Evolutionary conservation across 202 grass and related monocot genomes (phyloP).

Genomic region (Elaeis oleifera): DNA sequence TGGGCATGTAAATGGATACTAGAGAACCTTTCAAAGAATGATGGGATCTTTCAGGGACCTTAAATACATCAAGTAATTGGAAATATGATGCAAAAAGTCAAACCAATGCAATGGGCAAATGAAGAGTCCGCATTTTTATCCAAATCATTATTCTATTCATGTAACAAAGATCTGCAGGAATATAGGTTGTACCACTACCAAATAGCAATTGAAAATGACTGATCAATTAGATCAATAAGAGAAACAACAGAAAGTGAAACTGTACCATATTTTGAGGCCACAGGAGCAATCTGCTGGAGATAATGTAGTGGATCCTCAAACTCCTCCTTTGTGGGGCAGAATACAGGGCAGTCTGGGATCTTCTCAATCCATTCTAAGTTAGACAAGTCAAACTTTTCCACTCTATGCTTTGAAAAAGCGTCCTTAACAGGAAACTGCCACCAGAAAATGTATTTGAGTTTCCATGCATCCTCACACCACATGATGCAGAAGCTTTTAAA

Average conservation of each 20-base stretch:
- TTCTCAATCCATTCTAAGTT: slow-evolving; percentile 55
- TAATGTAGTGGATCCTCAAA: slow-evolving; percentile 64
- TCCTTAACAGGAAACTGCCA: slow-evolving; percentile 30
- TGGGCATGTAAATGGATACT: too few species aligned
- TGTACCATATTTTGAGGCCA: slow-evolving; percentile 51
- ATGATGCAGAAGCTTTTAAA: slow-evolving; percentile 30
- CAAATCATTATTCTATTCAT: too few species aligned
- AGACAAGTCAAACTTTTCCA: slow-evolving; percentile 64
- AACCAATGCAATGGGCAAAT: too few species aligned
- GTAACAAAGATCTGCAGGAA: too few species aligned
- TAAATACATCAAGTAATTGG: too few species aligned
- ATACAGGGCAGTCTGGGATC: slow-evolving; percentile 57
- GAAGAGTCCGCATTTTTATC: too few species aligned
- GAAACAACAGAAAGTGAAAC: slow-evolving; percentile 9
- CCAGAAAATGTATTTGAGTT: slow-evolving; percentile 32
- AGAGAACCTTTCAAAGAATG: too few species aligned
- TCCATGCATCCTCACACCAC: slow-evolving; percentile 27
- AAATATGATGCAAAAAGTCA: too few species aligned
- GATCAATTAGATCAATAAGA: background rate
- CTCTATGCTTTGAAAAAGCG: slow-evolving; percentile 47
- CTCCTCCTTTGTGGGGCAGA: slow-evolving; percentile 53
- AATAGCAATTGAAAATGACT: background rate
- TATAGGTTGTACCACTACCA: background rate
- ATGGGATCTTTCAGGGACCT: too few species aligned
- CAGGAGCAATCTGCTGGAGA: slow-evolving; percentile 48